Evolutionary conservation across 2,329 filamentous ascomycete genomes (phyloP), one percentile per base, ranked within the genome.

Genomic region (Bisporella sp.): DNA sequence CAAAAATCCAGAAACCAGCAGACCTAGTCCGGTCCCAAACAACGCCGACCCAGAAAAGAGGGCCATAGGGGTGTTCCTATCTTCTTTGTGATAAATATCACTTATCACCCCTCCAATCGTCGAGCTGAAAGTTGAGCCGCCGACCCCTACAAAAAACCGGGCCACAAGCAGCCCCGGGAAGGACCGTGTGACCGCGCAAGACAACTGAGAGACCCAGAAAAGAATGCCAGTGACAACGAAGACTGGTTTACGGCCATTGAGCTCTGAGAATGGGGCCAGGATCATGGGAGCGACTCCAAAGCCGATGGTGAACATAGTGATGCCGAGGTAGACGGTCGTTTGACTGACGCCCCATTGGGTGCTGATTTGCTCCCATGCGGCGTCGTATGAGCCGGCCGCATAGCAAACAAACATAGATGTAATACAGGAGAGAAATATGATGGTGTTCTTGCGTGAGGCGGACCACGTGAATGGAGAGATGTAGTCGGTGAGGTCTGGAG

Each of bases 41-140:
- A 96, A 71, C 0, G 89, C 90, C 4, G 76, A 74, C 0, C 85
- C 88, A n/a, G 85, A 86, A 66, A 95, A 96, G 0, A 95, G 65
- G 0, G 89, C 85, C 92, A 96, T 96, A 0, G 91, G 87, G 0
- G 85, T 89, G 60, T 96, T 96, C 33, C 92, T 76, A 42, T 87
- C 83, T 52, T 87, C 72, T 7, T 87, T 81, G 44, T 84, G 79
- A 70, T 90, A 96, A 52, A 96, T 79, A 62, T 96, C 91, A 46
- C 86, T 85, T 40, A 96, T 85, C 4, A 96, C 87, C 4, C 91
- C 91, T 13, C 91, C 91, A 0, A 95, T 85, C 77, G 96, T 91
- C 29, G 89, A 93, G 43, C 85, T 89, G 64, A 95, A 95, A 0
- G 76, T 82, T 45, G 84, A 89, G 5, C 81, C 84, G 5, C 87